Base-by-base conservation (phyloP, 495 filamentous ascomycete species). In the Penicillium parvum region DNA sequence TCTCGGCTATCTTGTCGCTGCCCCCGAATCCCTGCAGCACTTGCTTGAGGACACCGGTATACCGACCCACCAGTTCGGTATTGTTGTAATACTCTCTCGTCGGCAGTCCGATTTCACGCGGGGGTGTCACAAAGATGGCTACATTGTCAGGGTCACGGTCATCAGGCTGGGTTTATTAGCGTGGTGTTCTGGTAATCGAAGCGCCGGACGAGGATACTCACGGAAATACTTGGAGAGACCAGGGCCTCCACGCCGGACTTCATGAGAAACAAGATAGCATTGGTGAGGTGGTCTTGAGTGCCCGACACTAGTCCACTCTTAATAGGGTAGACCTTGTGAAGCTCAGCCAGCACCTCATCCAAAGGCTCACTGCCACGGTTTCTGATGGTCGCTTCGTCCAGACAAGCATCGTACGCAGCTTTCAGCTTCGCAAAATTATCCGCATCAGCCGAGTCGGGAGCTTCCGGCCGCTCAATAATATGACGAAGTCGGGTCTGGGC, bases 361-460 rank as follows among this genome's bases (percentile, higher is more conserved):
- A 82, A 52, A 2, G 83, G 83, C 40, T 61, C 52, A 30, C 71
- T 63, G 17, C 82, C 84, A 12, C 66, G 54, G 37, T 77, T 57
- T 38, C 70, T 69, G 40, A 84, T 69, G 11, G 61, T 57, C 3
- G 64, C 51, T 52, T 79, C 75, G 55, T 86, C 71, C 59, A 84
- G 68, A 60, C 84, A 89, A 36, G 84, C 76, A 50, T 76, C 59
- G 37, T 86, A 88, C 18, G 71, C 74, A 33, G 67, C 57, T 47
- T 82, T 76, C 42, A 88, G 50, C 65, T 83, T 85, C 33, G 78
- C 53, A 55, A 86, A 87, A 43, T 84, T 88, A 6, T 76, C 61
- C 32, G 75, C 63, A 49, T 87, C 82, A 11, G 61, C 57, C 4
- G 74, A 68, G 7, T 69, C 53, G 5, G 64, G 63, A 7, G 76